phyloP scores from a whole-genome alignment of 192 early-diverging fungal genomes.

The Entomortierella chlamydospora region DNA sequence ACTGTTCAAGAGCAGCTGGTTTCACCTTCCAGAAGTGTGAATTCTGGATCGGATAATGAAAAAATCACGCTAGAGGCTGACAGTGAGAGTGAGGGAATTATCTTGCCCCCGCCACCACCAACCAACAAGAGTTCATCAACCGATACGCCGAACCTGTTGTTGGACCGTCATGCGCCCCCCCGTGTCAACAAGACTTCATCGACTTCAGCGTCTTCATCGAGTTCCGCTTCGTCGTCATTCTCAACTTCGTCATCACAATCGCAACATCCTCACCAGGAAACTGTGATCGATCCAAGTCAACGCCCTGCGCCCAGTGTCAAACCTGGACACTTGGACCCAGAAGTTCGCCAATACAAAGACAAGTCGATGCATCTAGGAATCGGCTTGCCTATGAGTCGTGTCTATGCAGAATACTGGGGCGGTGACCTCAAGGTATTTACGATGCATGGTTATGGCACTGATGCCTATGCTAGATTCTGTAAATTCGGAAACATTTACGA shows the following conservation, averaged over 20 bases:
- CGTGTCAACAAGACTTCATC: background rate
- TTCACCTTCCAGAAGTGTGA: conserved; percentile 20
- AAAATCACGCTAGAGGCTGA: background rate
- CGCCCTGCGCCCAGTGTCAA: background rate
- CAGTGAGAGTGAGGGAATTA: background rate
- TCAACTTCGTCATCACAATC: conserved; percentile 8
- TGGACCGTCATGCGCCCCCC: conserved; percentile 33
- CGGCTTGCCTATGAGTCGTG: conserved; percentile 89
- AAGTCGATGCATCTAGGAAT: conserved; percentile 77
- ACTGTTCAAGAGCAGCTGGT: conserved; percentile 73
- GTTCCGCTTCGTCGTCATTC: conserved; percentile 3
- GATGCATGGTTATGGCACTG: conserved; percentile 92
- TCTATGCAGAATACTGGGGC: conserved; percentile 97
- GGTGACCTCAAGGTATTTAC: conserved; percentile 82
- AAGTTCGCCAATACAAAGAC: conserved; percentile 16
- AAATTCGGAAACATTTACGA: conserved; percentile 76
- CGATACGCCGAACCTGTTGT: conserved; percentile 4
- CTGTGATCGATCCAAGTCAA: conserved; percentile 30
- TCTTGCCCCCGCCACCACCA: conserved; percentile 9
- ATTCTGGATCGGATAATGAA: conserved; percentile 10
- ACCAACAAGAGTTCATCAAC: background rate
- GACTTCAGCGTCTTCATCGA: background rate
- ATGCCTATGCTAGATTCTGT: conserved; percentile 87
- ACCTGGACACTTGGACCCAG: conserved; percentile 20
- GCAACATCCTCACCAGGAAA: background rate